Base-by-base conservation (phyloP, 805 yeast species). In the Ogataea methylovora region DNA sequence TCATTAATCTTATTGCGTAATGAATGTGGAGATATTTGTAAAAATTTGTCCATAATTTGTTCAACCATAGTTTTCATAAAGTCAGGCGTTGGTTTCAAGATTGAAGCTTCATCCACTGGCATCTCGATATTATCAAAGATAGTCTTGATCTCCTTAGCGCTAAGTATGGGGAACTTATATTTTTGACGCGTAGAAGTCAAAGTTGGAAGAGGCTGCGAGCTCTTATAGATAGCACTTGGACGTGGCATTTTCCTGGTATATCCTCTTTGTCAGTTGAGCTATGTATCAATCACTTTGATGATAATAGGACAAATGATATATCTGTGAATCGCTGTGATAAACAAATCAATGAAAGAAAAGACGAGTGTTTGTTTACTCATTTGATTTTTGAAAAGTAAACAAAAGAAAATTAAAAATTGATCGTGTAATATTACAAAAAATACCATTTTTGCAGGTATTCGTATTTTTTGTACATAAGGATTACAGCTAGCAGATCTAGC, bases 111-210 rank as follows among this genome's bases (percentile, higher is more conserved):
- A 23, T 43, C 42, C 9, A 55, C 38, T 25, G 48, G 45, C 18
- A 59, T 51, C 16, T 49, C 52, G 46, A 55, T 42, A 17, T 54
- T 46, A 35, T 49, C 48, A 32, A 49, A 50, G 32, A 52, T 36
- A 19, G 40, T 32, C 10, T 51, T 51, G 20, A 56, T 37, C 37
- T 58, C 62, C 16, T 41, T 30, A 3, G 44, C 25, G 29, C 54
- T 61, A 13, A 58, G 38, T 4, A 59, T 42, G 2, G 65, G 65
- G 36, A 59, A 59, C 40, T 55, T 51, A 42, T 56, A 54, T 24
- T 46, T 47, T 15, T 41, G 35, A 32, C 56, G 45, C 32, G 49
- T 43, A 16, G 28, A 46, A 12, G 45, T 16, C 8, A 29, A 32
- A 10, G 46, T 35, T 13, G 54, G 40, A 3, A 16, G 12, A 2